phyloP scores from a whole-genome alignment of 2,329 filamentous ascomycete genomes.

The Pseudogymnoascus sp. region DNA sequence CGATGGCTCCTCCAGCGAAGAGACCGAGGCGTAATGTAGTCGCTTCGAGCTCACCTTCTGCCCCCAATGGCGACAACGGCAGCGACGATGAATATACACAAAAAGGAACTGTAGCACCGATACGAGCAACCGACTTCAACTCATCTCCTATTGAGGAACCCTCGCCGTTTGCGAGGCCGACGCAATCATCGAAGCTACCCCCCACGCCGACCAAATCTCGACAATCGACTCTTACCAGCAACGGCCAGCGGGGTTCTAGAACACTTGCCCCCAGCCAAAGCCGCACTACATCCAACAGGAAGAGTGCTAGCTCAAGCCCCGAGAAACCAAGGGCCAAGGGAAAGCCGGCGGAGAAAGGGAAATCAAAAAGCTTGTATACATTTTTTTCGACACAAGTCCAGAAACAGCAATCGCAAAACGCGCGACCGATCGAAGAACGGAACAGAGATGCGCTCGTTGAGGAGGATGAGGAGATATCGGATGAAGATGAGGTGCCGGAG shows the following conservation, averaged over 20 bases:
- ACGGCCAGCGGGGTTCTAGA: not conserved
- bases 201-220: slow-evolving; percentile 11
- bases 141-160: slow-evolving; percentile 5
- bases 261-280: slow-evolving; percentile 14
- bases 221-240: slow-evolving; percentile 4
- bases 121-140: slow-evolving; percentile 24
- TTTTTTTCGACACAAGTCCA: slow-evolving; percentile 56
- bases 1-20: slow-evolving; percentile 29
- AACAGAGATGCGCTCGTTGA: slow-evolving; percentile 23
- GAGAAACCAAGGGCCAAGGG: slow-evolving; percentile 33
- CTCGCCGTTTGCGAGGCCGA: slow-evolving; percentile 16
- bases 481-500: slow-evolving; percentile 49
- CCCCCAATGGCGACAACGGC: slow-evolving; percentile 11
- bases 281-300: slow-evolving; percentile 23
- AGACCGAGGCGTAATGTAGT: slow-evolving; percentile 49
- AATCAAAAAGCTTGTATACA: slow-evolving; percentile 47
- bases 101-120: slow-evolving; percentile 7
- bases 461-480: slow-evolving; percentile 40
- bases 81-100: not conserved
- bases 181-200: slow-evolving; percentile 20
- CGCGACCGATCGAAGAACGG: slow-evolving; percentile 46
- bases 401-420: slow-evolving; percentile 27
- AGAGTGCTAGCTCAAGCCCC: slow-evolving; percentile 36
- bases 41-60: slow-evolving; percentile 28
- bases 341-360: slow-evolving; percentile 41